These are phyloP conservation scores for Metschnikowia matae DNA, from an alignment of 805 yeast genomes.

Conservation along the genomic window DNA sequence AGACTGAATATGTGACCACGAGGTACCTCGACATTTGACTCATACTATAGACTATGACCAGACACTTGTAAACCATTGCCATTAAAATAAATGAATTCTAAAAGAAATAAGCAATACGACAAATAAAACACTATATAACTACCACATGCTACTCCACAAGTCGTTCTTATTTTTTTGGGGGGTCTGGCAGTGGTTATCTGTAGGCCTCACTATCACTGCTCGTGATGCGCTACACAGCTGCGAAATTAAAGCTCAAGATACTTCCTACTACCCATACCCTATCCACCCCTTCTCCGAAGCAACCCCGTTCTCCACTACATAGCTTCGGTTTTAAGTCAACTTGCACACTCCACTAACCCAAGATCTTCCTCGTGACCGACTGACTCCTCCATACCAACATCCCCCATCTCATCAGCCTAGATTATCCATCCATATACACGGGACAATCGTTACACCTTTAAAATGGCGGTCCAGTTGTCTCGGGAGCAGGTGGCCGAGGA, in stretches of 20 bases:
- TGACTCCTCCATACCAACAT: not conserved
- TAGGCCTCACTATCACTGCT: slow-evolving; percentile 1
- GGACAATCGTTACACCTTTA: not conserved
- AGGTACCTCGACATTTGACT: no score
- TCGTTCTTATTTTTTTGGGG: not conserved
- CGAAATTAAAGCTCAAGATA: not conserved
- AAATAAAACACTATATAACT: no score
- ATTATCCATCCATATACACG: not conserved
- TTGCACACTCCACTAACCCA: not conserved
- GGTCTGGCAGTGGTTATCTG: not conserved
- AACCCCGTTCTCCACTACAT: not conserved
- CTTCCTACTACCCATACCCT: not conserved
- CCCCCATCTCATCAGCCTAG: not conserved
- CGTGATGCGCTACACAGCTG: slow-evolving; percentile 4
- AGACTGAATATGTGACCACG: no score
- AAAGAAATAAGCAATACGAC: no score
- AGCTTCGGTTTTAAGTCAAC: not conserved
- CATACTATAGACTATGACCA: no score
- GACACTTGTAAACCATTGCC: no score
- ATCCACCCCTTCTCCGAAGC: not conserved
- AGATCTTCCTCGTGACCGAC: not conserved
- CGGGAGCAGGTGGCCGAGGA: slow-evolving; percentile 12
- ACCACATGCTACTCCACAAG: no score
- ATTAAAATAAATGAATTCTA: no score
- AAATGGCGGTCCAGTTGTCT: slow-evolving; percentile 15